Evolutionary conservation across 768 basidiomycete species (phyloP), one percentile per base, ranked within the genome.

Genomic region (Mycena kentingensis): DNA sequence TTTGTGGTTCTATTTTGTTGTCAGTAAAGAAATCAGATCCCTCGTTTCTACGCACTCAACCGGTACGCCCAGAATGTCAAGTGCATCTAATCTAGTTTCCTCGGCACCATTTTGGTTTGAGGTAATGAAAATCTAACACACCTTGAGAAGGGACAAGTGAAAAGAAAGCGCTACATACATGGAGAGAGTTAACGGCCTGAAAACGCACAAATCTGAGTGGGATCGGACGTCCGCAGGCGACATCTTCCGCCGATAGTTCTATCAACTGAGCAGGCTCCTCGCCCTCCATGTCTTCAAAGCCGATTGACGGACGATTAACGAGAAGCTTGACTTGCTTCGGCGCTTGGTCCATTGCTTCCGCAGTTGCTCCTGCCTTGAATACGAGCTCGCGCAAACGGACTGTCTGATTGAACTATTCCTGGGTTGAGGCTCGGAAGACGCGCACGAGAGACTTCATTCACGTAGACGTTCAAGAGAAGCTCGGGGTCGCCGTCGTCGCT

Each of bases 401-500:
- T 22, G 77, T 67, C 67, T 87, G 85, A 64, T 86, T 84, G 71
- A 88, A 88, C 87, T 87, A 61, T 19, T 8, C 50, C n/a, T 18
- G 48, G 19, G 19, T 48, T 36, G 43, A 52, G 35, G n/a, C 21
- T 42, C 25, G 36, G 26, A 22, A 25, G 35, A 38, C 11, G 5
- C 22, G 19, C 25, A 38, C 52, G 31, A 36, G 34, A 57, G 21
- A n/a, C n/a, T n/a, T n/a, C n/a, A 73, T 82, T 60, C 62, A 88
- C 87, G n/a, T 78, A 74, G 48, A 90, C 76, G 60, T 73, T 87
- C 42, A 90, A 52, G 22, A 90, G 69, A 6, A 90, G 74, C 65
- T 90, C 41, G 26, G 41, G 84, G 58, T 85, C 88, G 57, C 90
- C 88, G 2, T 78, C 81, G 63, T 90, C 86, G 60, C 85, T 87